Evolutionary conservation across 768 basidiomycete genomes (phyloP).

Genomic region (Tylopilus sp.): DNA sequence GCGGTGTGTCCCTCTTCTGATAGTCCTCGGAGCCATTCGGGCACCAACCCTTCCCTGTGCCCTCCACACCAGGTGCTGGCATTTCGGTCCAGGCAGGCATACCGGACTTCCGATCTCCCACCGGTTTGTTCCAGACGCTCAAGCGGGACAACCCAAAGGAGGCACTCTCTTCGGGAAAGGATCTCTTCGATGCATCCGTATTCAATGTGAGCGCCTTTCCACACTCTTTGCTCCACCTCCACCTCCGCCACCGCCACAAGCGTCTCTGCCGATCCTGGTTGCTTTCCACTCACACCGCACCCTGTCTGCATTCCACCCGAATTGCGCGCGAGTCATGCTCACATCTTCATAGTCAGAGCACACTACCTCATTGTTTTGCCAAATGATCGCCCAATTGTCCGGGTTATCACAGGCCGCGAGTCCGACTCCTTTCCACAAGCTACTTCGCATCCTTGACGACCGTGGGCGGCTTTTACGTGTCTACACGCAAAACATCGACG

Average conservation of each 20-base stretch:
- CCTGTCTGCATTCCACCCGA: not conserved
- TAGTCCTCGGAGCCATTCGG: conserved; percentile 11
- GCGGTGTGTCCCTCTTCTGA: conserved; percentile 51
- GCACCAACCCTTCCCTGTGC: not conserved
- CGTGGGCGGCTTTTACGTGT: conserved; percentile 76
- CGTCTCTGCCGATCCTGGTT: not conserved
- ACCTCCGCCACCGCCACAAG: not conserved
- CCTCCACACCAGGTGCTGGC: conserved; percentile 62
- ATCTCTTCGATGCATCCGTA: conserved; percentile 87
- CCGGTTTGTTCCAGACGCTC: conserved; percentile 74
- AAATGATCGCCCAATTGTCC: conserved; percentile 85
- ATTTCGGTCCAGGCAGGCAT: conserved; percentile 87
- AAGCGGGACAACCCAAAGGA: conserved; percentile 78
- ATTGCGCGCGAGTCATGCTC: conserved; percentile 13
- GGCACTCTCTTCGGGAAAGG: conserved; percentile 70
- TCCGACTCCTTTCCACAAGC: conserved; percentile 78
- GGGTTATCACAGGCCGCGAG: conserved; percentile 65
- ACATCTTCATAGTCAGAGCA: conserved; percentile 56
- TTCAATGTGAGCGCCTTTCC: conserved; percentile 59
- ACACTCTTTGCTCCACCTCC: conserved; percentile 2
- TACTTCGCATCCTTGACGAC: conserved; percentile 72
- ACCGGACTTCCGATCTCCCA: conserved; percentile 82
- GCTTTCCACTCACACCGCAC: not conserved
- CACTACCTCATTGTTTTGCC: conserved; percentile 75
- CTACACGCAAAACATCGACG: conserved; percentile 94